These are phyloP conservation scores for Lactifluus piperatus DNA, from an alignment of 768 basidiomycete genomes.

Conservation along the genomic window DNA sequence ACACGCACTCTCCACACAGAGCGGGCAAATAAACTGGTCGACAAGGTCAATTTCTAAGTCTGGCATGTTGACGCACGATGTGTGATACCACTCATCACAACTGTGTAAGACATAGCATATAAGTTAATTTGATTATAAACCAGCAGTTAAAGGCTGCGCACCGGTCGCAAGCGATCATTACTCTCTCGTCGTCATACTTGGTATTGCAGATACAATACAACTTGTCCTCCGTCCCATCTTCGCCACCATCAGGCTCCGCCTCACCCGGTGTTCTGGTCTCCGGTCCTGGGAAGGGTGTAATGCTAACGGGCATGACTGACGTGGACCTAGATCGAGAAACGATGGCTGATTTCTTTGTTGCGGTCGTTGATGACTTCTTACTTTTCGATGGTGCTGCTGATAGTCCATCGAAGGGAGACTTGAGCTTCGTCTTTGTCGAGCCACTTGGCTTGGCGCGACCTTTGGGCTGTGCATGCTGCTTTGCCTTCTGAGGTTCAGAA, in stretches of 20 bases:
- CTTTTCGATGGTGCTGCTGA: constrained; percentile 19
- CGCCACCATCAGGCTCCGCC: constrained; percentile 32
- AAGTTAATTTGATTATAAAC: background rate
- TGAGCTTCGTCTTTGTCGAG: constrained; percentile 22
- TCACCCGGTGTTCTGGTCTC: constrained; percentile 34
- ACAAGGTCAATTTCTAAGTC: constrained; percentile 81
- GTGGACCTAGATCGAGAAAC: constrained; percentile 58
- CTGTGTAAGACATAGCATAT: constrained; percentile 30
- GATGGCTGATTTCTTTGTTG: constrained; percentile 26
- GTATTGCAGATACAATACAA: constrained; percentile 87
- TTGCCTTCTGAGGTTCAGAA: constrained; percentile 15
- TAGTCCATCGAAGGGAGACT: constrained; percentile 23
- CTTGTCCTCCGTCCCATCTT: constrained; percentile 48
- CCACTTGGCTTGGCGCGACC: constrained; percentile 26
- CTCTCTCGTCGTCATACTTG: constrained; percentile 74
- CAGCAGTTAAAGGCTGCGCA: constrained; percentile 29
- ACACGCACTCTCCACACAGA: constrained; percentile 63
- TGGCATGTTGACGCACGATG: constrained; percentile 72
- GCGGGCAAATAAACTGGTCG: constrained; percentile 86
- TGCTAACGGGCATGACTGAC: constrained; percentile 48
- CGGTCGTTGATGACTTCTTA: constrained; percentile 24
- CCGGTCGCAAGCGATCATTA: constrained; percentile 95
- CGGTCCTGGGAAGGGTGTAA: constrained; percentile 26
- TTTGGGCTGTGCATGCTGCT: constrained; percentile 25
- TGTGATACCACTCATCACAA: constrained; percentile 95